Percentiles rank a stretch among this genome's conserved stretches.
Evolutionary conservation across 305 asterid species (phyloP).

Genomic region (Plantago coronopus): DNA sequence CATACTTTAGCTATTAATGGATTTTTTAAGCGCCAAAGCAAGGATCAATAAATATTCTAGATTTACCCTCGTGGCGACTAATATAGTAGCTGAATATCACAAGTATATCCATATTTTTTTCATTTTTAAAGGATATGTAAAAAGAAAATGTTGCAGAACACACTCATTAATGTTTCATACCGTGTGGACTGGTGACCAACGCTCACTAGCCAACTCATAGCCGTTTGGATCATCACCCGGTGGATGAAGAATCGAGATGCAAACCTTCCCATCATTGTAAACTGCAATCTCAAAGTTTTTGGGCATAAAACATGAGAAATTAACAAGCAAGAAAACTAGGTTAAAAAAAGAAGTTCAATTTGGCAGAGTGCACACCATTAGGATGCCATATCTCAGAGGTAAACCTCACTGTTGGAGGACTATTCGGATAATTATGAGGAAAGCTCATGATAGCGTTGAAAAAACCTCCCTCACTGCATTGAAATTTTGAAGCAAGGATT

Average conservation of each 20-base stretch:
- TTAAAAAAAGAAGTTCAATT: neutral
- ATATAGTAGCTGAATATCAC: no score
- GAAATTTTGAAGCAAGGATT: slow-evolving; percentile 28
- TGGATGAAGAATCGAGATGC: slow-evolving; percentile 95
- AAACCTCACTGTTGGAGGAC: slow-evolving; percentile 94
- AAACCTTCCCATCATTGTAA: slow-evolving; percentile 88
- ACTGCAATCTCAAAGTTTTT: slow-evolving; percentile 44
- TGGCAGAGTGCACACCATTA: slow-evolving; percentile 57
- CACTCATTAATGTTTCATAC: slow-evolving; percentile 27
- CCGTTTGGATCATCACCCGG: slow-evolving; percentile 99
- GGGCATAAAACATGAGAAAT: slow-evolving; percentile 16
- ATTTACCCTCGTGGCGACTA: no score
- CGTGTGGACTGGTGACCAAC: slow-evolving; percentile 99
- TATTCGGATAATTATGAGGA: slow-evolving; percentile 88
- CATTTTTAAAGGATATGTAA: no score
- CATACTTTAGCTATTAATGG: no score
- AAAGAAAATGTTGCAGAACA: slow-evolving; percentile 16
- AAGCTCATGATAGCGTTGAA: slow-evolving; percentile 96
- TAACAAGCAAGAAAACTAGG: slow-evolving; percentile 10
- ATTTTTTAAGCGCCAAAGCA: no score
- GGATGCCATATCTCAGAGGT: slow-evolving; percentile 99
- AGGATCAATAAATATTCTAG: no score
- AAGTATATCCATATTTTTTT: no score
- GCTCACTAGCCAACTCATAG: slow-evolving; percentile 97
- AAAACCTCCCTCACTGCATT: slow-evolving; percentile 95